These are phyloP conservation scores for Paxillus involutus DNA, from an alignment of 768 basidiomycete genomes.

Conservation along the genomic window DNA sequence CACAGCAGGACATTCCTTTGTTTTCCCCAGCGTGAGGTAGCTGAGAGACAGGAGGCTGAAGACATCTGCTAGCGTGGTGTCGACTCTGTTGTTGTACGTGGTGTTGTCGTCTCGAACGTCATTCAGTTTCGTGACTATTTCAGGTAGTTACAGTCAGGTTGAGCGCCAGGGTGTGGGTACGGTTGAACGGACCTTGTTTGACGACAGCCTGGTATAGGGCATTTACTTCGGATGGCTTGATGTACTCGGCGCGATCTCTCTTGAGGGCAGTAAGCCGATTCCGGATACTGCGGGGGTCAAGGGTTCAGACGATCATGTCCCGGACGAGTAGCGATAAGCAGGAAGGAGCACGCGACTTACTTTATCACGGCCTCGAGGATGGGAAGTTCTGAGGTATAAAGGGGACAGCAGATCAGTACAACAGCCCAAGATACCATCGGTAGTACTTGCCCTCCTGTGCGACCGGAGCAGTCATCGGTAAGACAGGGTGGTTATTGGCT, in stretches of 20 bases:
- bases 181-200: conserved; percentile 71
- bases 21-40: conserved; percentile 97
- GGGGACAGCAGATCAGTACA: conserved; percentile 11
- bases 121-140: conserved; percentile 84
- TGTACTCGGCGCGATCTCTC: conserved; percentile 90
- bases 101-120: conserved; percentile 81
- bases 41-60: conserved; percentile 94
- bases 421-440: conserved; percentile 12
- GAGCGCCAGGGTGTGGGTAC: neutral
- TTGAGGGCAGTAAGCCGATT: conserved; percentile 93
- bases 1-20: conserved; percentile 89
- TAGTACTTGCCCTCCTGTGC: conserved; percentile 70
- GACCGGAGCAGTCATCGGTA: conserved; percentile 63
- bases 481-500: neutral
- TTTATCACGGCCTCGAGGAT: conserved; percentile 95
- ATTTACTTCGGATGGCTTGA: conserved; percentile 92
- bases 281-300: conserved; percentile 64
- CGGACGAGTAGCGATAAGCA: conserved; percentile 16
- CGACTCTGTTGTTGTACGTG: conserved; percentile 83
- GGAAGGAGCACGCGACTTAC: conserved; percentile 41
- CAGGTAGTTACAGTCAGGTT: neutral
- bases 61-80: conserved; percentile 94
- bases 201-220: conserved; percentile 90
- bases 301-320: conserved; percentile 28
- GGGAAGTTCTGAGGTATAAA: conserved; percentile 68